Conservation (phyloP, 345 rosid genomes). For the Rhodomyrtus tomentosa region DNA sequence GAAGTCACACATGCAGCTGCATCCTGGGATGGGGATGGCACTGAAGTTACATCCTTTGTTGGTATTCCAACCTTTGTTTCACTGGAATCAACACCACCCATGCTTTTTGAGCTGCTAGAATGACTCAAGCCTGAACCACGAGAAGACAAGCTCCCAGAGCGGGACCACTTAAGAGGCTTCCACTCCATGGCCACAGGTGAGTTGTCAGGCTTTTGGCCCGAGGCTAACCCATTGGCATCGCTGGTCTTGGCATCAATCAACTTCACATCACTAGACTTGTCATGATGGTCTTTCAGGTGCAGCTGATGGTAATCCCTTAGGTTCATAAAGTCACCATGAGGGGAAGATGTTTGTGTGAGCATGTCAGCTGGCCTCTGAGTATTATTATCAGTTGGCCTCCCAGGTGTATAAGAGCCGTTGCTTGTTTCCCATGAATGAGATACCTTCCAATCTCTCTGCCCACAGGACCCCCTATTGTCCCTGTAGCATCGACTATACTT, state of each 20-base stretch:
- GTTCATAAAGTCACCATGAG: constrained; percentile 33
- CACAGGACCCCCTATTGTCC: constrained; percentile 53
- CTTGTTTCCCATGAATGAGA: constrained; percentile 48
- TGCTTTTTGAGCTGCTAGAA: constrained; percentile 77
- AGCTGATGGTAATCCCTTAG: constrained; percentile 33
- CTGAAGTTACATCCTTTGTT: constrained; percentile 26
- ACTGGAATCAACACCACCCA: constrained; percentile 51
- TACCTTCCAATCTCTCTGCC: constrained; percentile 64
- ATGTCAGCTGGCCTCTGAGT: constrained; percentile 44
- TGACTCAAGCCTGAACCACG: constrained; percentile 78
- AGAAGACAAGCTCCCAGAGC: constrained; percentile 70
- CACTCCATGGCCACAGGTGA: constrained; percentile 37
- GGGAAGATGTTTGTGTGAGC: constrained; percentile 25
- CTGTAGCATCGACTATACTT: constrained; percentile 50
- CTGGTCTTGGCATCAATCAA: neutral
- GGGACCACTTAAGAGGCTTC: constrained; percentile 68
- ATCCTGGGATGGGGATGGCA: constrained; percentile 58
- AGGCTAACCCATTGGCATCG: constrained; percentile 30
- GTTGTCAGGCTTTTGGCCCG: constrained; percentile 38
- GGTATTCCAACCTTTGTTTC: constrained; percentile 46
- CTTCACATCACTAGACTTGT: constrained; percentile 23
- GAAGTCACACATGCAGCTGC: constrained; percentile 46
- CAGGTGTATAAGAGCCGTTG: constrained; percentile 46
- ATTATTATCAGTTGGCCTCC: constrained; percentile 43
- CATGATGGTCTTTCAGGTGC: constrained; percentile 45